Base-by-base conservation (phyloP, 1,284 basidiomycete species). In the Ustilago tritici region DNA sequence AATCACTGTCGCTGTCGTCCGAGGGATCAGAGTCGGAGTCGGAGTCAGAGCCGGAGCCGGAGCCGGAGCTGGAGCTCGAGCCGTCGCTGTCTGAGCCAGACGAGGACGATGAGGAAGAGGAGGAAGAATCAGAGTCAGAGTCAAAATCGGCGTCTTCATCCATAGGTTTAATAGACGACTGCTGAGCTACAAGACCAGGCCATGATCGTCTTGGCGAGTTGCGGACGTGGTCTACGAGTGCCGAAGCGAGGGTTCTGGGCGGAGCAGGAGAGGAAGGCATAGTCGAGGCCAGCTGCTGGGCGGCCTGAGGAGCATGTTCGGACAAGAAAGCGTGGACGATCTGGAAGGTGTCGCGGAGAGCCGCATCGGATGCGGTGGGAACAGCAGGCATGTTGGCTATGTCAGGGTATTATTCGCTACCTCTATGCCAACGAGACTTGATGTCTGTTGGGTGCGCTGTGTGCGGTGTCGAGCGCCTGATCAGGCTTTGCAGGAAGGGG, bases 301-400 rank as follows among this genome's bases (percentile, higher is more conserved):
- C 76, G 17, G 67, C 70, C 6, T 52, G 41, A 28, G 76, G 76
- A 19, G 76, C 76, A 46, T 78, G 70, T 47, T 78, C 64, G 14
- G 67, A 41, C 5, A 78, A 23, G 57, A 78, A 78, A n/a, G 76
- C 70, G 38, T 78, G 68, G 2, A 78, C 76, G 50, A 78, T 74
- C 56, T 65, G 66, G 49, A 78, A 78, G 3, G 76, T 78, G 57
- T 74, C 58, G 28, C 55, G 56, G 9, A 78, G 67, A 4, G 70
- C 76, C 14, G 62, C 63, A 54, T 78, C 76, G 31, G 41, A 17
- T n/a, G 41, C 56, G 14, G n/a, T 57, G 43, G 23, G 56, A 17
- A 57, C 17, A 32, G 56, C 28, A 15, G 43, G 9, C n/a, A 34
- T 35, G 47, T 6, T 32, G 31, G 40, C 23, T 11, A 14, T 40